phyloP scores from a whole-genome alignment of 805 yeast species.

The Wickerhamiella alocasiicola region DNA sequence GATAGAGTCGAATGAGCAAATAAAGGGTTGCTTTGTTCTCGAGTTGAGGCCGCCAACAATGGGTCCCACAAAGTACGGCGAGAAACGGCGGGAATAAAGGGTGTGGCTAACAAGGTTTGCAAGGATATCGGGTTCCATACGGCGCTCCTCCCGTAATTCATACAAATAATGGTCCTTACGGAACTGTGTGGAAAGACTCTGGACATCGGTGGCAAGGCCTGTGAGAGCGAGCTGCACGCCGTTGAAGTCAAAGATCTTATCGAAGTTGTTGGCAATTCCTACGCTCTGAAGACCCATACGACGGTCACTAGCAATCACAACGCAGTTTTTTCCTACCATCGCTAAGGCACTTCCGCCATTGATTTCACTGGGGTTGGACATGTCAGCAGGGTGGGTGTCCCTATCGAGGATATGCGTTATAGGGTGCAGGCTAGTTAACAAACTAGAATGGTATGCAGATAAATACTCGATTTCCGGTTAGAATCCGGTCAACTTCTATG shows the following conservation, averaged over 20 bases:
- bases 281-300: slow-evolving; percentile 88
- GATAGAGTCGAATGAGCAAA: slow-evolving; percentile 90
- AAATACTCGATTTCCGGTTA: too few species aligned
- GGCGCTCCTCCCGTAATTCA: slow-evolving; percentile 80
- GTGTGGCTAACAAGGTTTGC: slow-evolving; percentile 87
- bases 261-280: slow-evolving; percentile 86
- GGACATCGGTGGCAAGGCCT: slow-evolving; percentile 90
- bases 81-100: slow-evolving; percentile 74
- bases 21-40: slow-evolving; percentile 69
- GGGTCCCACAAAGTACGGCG: slow-evolving; percentile 95
- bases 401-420: too few species aligned
- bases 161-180: slow-evolving; percentile 77
- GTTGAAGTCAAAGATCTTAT: slow-evolving; percentile 77
- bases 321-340: slow-evolving; percentile 97
- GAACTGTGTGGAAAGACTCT: slow-evolving; percentile 66
- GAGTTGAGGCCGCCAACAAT: slow-evolving; percentile 90
- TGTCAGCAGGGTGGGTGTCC: slow-evolving; percentile 11
- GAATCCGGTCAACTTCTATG: too few species aligned
- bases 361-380: slow-evolving; percentile 31
- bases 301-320: slow-evolving; percentile 92
- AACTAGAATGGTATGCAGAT: too few species aligned
- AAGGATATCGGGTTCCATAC: slow-evolving; percentile 84
- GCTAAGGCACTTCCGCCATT: slow-evolving; percentile 91
- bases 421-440: too few species aligned
- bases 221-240: slow-evolving; percentile 76